Evolutionary conservation across 2,329 filamentous ascomycete species (phyloP).

Genomic region (Penicillium sp.): DNA sequence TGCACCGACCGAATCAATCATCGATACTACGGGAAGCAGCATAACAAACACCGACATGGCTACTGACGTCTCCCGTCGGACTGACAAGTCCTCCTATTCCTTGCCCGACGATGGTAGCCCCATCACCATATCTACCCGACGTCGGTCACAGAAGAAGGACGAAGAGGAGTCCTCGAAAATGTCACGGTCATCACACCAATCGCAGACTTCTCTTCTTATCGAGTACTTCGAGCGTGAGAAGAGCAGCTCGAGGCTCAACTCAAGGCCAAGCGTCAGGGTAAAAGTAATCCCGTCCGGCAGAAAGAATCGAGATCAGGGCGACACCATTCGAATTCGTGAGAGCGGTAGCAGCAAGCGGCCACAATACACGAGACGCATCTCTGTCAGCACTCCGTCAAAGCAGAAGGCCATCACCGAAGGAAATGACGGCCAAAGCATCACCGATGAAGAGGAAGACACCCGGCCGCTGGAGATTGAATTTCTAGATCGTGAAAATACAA

Average conservation of each 20-base stretch:
- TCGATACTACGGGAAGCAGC: slow-evolving; percentile 45
- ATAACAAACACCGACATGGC: slow-evolving; percentile 44
- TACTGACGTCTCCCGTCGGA: slow-evolving; percentile 48
- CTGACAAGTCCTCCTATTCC: slow-evolving; percentile 49
- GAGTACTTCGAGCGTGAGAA: slow-evolving; percentile 89
- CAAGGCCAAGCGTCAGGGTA: slow-evolving; percentile 77
- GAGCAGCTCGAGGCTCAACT: slow-evolving; percentile 49
- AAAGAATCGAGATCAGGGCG: slow-evolving; percentile 55
- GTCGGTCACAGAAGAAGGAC: slow-evolving; percentile 41
- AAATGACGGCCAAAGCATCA: slow-evolving; percentile 62
- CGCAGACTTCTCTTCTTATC: slow-evolving; percentile 86
- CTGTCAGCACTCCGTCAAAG: slow-evolving; percentile 48
- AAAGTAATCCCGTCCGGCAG: slow-evolving; percentile 72
- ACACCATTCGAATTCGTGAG: slow-evolving; percentile 84
- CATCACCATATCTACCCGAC: slow-evolving; percentile 77
- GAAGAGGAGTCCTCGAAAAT: slow-evolving; percentile 55
- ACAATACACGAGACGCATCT: slow-evolving; percentile 61
- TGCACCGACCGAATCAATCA: slow-evolving; percentile 48
- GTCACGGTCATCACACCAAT: slow-evolving; percentile 54
- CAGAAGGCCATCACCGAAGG: slow-evolving; percentile 32
- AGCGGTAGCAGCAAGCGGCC: slow-evolving; percentile 52
- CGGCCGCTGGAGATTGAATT: slow-evolving; percentile 92
- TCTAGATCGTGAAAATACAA: slow-evolving; percentile 59
- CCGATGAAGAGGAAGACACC: slow-evolving; percentile 72
- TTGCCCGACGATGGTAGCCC: slow-evolving; percentile 62